Base-by-base conservation (phyloP, 805 yeast species). In the Nakazawaea laoshanensis region DNA sequence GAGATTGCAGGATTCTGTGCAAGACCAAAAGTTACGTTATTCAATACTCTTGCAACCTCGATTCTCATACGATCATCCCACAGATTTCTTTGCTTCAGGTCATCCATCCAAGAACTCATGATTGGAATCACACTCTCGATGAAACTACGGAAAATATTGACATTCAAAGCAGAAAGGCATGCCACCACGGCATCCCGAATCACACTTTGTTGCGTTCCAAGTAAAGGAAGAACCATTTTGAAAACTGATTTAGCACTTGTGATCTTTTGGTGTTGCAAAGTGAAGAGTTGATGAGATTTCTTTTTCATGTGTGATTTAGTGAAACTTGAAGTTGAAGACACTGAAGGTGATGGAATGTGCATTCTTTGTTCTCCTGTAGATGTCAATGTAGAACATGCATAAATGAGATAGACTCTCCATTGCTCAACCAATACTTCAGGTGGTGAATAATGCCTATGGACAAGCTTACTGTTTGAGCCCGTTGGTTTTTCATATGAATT, bases 231-330 rank as follows among this genome's bases (percentile, higher is more conserved):
- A 0, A 86, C 88, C 79, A 92, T 77, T 36, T 79, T 70, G 59
- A 92, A 92, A 2, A 92, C 77, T 0, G 95, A 79, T 38, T 80
- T 78, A 0, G 96, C 96, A 39, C 96, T 85, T 1, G 95, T 88
- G 35, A 92, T 88, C 32, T 85, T 81, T 49, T 87, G 94, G 45
- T 84, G 94, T 46, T 86, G 95, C 22, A 86, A 70, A 0, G 84
- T 84, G 46, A 82, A 72, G 44, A 82, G 67, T 40, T 83, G 95
- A 44, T 81, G 77, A 1, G 89, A 77, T 45, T 71, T 78, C 46
- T 85, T 87, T 38, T 92, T 63, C 0, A 79, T 76, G 45, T 83
- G 94, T 5, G 72, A 63, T 29, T 70, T 67, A 8, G 61, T 62
- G 7, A 57, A 46, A 4, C 44, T 20, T 2, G 45, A 35, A 3